Evolutionary conservation across 495 filamentous ascomycete species (phyloP).

Genomic region (Hypoxylon fuscum): DNA sequence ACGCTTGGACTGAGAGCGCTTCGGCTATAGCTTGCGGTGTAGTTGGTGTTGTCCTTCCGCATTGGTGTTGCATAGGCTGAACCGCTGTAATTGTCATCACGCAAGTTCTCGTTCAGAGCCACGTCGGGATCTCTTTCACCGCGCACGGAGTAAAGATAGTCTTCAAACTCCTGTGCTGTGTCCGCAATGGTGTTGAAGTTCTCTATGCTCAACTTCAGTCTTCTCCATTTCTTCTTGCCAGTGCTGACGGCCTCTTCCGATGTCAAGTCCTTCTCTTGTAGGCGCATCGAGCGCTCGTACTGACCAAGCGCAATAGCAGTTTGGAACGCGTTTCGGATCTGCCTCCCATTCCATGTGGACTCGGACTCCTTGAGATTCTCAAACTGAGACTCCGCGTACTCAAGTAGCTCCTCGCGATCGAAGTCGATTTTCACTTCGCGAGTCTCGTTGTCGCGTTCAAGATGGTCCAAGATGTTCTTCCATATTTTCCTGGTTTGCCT

Average conservation of each 20-base stretch:
- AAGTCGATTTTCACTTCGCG: conserved; percentile 18
- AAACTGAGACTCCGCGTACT: conserved; percentile 31
- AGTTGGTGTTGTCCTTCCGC: neutral
- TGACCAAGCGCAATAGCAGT: conserved; percentile 50
- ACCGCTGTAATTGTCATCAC: neutral
- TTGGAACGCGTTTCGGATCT: conserved; percentile 56
- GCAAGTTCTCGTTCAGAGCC: neutral
- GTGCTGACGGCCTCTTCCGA: neutral
- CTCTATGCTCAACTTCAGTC: conserved; percentile 11
- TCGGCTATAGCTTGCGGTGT: neutral
- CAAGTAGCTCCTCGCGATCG: conserved; percentile 20
- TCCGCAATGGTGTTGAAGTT: conserved; percentile 31
- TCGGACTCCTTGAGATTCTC: conserved; percentile 15
- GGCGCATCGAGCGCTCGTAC: conserved; percentile 17
- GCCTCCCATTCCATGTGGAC: conserved; percentile 54
- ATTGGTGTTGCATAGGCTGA: neutral
- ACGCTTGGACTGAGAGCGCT: neutral
- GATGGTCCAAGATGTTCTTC: conserved; percentile 16
- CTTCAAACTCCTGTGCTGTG: conserved; percentile 33
- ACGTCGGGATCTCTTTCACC: neutral
- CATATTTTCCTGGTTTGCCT: conserved; percentile 13
- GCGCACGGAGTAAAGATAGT: conserved; percentile 22
- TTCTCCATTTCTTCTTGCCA: conserved; percentile 26
- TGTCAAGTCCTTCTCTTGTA: conserved; percentile 19
- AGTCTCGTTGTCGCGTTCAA: conserved; percentile 19